Base-by-base conservation (phyloP, 1,139 yeast genomes). In the Debaryomyces psychrophilus region DNA sequence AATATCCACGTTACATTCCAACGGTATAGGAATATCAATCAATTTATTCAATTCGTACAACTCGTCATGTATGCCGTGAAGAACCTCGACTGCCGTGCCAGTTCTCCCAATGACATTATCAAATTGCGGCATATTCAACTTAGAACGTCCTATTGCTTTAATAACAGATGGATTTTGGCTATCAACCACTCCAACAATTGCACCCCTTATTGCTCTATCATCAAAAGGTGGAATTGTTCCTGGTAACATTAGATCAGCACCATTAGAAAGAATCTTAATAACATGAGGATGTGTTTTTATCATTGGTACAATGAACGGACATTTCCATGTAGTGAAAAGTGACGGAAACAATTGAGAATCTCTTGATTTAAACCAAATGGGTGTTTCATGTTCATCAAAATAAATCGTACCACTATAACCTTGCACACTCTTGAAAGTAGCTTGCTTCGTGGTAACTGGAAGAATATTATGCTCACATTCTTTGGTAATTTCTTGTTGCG, bases 231-330 rank as follows among this genome's bases (percentile, higher is more conserved):
- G 87, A 5, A 87, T 72, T 2, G 93, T 82, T 0, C 99, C 99
- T 0, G 96, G 95, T 29, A 88, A 73, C 97, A 93, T 92, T 56
- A 93, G 72, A 61, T 92, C 86, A 0, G 98, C 97, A 7, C 97
- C 97, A 50, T 80, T 82, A 31, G 75, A 70, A 25, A 90, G 66
- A 46, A 79, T 79, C 43, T 69, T 63, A 15, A 92, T 74, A 2
- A 93, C 97, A 55, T 77, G 81, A 9, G 81, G 81, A 60, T 89
- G 93, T 0, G 97, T 92, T 46, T 70, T 65, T 2, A 92, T 79
- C 2, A 76, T 61, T 0, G 96, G 96, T 23, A 89, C 56, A 8
- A 90, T 49, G 50, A 68, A 77, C 0, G 93, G 90, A 37, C 80
- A 76, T 27, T 74, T 72, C 95, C 96, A 89, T 36, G 84, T 62